Conservation (phyloP, 1,284 basidiomycete genomes). For the Malassezia vespertilionis region DNA sequence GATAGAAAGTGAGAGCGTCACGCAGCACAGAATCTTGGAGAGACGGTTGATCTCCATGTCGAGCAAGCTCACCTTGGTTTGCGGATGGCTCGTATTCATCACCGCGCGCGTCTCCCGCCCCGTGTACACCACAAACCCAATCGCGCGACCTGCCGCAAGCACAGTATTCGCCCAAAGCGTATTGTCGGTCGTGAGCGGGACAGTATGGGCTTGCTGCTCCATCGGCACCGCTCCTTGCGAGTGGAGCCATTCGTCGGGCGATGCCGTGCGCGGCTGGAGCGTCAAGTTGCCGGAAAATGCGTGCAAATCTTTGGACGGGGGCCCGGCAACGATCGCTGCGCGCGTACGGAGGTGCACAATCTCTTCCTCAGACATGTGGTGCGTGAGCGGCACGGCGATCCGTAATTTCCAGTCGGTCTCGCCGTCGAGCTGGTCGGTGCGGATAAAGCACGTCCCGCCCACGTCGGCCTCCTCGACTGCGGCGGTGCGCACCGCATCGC, state of each 20-base stretch:
- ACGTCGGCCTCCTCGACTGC: constrained; percentile 5
- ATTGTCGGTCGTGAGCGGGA: constrained; percentile 66
- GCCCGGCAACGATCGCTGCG: constrained; percentile 58
- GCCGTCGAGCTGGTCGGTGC: constrained; percentile 95
- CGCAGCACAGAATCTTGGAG: constrained; percentile 90
- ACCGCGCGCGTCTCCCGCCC: constrained; percentile 89
- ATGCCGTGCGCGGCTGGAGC: constrained; percentile 51
- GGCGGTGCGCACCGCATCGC: background rate
- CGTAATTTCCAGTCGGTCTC: constrained; percentile 99
- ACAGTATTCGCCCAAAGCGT: constrained; percentile 96
- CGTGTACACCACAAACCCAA: constrained; percentile 88
- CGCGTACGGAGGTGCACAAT: constrained; percentile 54
- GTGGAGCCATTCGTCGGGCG: background rate
- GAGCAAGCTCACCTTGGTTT: constrained; percentile 82
- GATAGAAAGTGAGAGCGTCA: constrained; percentile 82
- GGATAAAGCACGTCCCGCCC: constrained; percentile 94
- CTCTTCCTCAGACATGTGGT: constrained; percentile 60
- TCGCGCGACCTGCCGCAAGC: constrained; percentile 80
- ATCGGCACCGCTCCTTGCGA: constrained; percentile 47
- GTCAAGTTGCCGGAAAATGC: constrained; percentile 88
- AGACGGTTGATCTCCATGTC: constrained; percentile 91
- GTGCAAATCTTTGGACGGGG: constrained; percentile 93
- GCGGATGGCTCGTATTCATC: constrained; percentile 97
- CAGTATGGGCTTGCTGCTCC: constrained; percentile 33
- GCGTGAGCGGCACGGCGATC: constrained; percentile 72